phyloP scores from a whole-genome alignment of 2,329 filamentous ascomycete genomes.

The Simplicillium aogashimaense region DNA sequence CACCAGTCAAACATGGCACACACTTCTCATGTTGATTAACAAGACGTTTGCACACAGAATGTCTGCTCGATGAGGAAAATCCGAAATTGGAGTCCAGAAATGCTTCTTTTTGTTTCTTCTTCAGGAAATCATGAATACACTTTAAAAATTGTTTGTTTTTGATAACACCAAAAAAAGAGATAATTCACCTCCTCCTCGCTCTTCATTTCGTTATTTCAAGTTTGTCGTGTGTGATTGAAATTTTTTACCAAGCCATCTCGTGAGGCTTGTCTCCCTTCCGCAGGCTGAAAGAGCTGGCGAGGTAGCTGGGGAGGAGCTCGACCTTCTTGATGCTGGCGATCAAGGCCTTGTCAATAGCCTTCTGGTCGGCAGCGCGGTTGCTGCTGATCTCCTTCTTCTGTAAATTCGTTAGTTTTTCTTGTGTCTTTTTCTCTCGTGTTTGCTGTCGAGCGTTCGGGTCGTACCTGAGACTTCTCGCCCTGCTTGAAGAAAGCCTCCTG shows the following conservation, averaged over 20 bases:
- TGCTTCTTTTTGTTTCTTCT: neutral
- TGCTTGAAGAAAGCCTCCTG: slow-evolving; percentile 99
- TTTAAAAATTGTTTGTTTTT: neutral
- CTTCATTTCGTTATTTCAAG: slow-evolving; percentile 12
- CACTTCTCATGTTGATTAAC: no score
- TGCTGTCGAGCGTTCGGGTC: slow-evolving; percentile 16
- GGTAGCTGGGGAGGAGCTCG: slow-evolving; percentile 86
- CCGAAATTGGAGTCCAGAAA: slow-evolving; percentile 8
- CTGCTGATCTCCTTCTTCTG: slow-evolving; percentile 96
- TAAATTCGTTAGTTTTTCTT: slow-evolving; percentile 26
- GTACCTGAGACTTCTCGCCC: slow-evolving; percentile 93
- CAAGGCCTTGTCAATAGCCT: slow-evolving; percentile 94
- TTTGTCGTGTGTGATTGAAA: slow-evolving; percentile 15
- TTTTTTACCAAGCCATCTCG: slow-evolving; percentile 95
- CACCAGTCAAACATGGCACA: no score
- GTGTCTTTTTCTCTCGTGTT: neutral
- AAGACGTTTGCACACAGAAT: neutral
- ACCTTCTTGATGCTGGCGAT: slow-evolving; percentile 98
- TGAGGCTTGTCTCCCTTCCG: slow-evolving; percentile 99
- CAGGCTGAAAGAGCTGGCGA: slow-evolving; percentile 92
- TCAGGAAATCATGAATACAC: neutral
- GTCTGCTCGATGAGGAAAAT: slow-evolving; percentile 11
- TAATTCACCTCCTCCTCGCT: slow-evolving; percentile 10
- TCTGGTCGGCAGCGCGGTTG: slow-evolving; percentile 93
- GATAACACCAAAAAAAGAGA: slow-evolving; percentile 1